Percentiles rank a stretch among this genome's conserved stretches.
phyloP scores from a whole-genome alignment of 805 yeast species.

The Saccharomyces jurei region DNA sequence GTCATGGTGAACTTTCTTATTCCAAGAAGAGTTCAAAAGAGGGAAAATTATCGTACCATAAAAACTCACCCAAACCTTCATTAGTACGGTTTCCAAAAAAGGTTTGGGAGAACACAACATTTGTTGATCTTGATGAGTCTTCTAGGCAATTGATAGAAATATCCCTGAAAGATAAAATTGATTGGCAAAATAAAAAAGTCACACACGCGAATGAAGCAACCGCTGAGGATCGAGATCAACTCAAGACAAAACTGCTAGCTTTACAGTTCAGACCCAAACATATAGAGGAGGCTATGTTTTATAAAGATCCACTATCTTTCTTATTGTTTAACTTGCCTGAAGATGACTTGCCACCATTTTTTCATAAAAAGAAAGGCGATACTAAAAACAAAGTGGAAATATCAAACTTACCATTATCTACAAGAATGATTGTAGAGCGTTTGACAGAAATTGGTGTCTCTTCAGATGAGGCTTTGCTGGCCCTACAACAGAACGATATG shows the following conservation, averaged over 20 bases:
- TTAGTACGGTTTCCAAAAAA: conserved; percentile 36
- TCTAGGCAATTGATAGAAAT: conserved; percentile 56
- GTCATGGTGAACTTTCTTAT: not conserved
- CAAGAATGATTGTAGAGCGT: conserved; percentile 48
- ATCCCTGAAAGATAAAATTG: conserved; percentile 47
- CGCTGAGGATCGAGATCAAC: conserved; percentile 8
- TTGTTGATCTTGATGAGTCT: conserved; percentile 59
- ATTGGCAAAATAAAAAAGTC: conserved; percentile 36
- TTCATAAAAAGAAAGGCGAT: conserved; percentile 50
- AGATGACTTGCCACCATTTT: conserved; percentile 74
- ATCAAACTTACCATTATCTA: conserved; percentile 31
- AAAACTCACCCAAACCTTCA: conserved; percentile 4
- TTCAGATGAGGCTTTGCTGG: conserved; percentile 48
- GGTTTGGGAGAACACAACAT: conserved; percentile 64
- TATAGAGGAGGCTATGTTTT: conserved; percentile 60
- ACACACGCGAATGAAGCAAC: conserved; percentile 2
- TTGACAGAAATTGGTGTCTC: conserved; percentile 65
- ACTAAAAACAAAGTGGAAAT: conserved; percentile 49
- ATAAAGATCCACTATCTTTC: conserved; percentile 40
- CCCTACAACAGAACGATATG: conserved; percentile 35
- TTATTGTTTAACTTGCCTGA: conserved; percentile 85
- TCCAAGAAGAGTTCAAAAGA: not conserved
- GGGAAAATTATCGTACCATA: not conserved
- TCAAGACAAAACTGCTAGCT: conserved; percentile 31
- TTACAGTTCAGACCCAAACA: conserved; percentile 69